phyloP scores from a whole-genome alignment of 169 alveolate species.

The Cytauxzoon felis region DNA sequence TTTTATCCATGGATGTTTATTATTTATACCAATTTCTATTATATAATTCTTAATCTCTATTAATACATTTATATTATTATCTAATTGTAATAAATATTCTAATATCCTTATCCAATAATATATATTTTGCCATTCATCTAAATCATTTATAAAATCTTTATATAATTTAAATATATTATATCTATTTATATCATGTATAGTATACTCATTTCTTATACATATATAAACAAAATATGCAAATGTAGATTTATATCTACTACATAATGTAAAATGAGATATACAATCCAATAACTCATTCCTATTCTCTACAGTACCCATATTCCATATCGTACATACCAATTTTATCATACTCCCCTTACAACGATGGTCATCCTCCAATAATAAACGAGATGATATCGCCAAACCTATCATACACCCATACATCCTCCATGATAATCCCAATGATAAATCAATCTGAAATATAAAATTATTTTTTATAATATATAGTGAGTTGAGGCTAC shows the following conservation, averaged over 20 bases:
- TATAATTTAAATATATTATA: neutral
- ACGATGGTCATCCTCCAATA: constrained; percentile 16
- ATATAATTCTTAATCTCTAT: constrained; percentile 22
- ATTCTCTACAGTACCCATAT: constrained; percentile 16
- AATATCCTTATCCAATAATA: constrained; percentile 52
- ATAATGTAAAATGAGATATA: constrained; percentile 42
- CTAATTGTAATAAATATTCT: constrained; percentile 8
- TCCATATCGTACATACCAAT: constrained; percentile 29
- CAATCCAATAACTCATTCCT: constrained; percentile 42
- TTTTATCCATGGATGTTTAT: constrained; percentile 53
- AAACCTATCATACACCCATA: constrained; percentile 40
- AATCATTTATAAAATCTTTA: neutral
- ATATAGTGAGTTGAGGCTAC: no score
- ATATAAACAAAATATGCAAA: constrained; percentile 40
- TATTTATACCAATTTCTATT: constrained; percentile 1
- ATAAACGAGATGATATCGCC: constrained; percentile 18
- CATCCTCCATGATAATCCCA: constrained; percentile 41
- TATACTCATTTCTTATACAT: constrained; percentile 20
- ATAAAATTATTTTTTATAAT: constrained; percentile 1
- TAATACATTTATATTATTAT: neutral
- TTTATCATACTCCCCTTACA: constrained; percentile 39
- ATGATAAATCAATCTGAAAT: constrained; percentile 18
- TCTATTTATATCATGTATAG: constrained; percentile 28
- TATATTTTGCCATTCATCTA: constrained; percentile 34
- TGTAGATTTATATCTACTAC: constrained; percentile 12